Percentiles rank a stretch among this genome's conserved stretches.
These are phyloP conservation scores for Somion occarium DNA, from an alignment of 1,284 basidiomycete genomes.

Conservation along the genomic window DNA sequence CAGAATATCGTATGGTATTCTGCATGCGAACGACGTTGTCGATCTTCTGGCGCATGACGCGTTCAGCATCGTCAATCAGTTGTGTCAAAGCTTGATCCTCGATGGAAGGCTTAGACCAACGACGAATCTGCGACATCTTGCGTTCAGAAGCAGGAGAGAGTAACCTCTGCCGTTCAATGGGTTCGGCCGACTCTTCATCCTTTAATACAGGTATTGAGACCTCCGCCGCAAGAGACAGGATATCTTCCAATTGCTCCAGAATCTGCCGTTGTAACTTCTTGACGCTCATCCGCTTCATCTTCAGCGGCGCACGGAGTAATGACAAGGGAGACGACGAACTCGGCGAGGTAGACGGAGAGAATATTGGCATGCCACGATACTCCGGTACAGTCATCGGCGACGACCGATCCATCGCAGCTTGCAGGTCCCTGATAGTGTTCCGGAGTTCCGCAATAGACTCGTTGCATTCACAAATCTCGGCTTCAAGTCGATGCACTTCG, in stretches of 20 bases:
- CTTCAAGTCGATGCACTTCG: constrained; percentile 94
- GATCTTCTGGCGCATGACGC: constrained; percentile 88
- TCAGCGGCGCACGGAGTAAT: constrained; percentile 54
- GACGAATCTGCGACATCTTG: constrained; percentile 75
- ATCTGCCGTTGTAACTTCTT: constrained; percentile 80
- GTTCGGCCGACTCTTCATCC: constrained; percentile 86
- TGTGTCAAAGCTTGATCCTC: constrained; percentile 82
- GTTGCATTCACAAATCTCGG: constrained; percentile 92
- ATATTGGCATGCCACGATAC: constrained; percentile 87
- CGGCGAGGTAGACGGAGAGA: constrained; percentile 64
- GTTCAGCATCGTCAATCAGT: constrained; percentile 83
- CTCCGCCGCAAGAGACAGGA: constrained; percentile 75
- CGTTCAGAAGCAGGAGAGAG: constrained; percentile 84
- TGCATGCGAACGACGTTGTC: constrained; percentile 96
- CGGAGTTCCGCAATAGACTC: constrained; percentile 87
- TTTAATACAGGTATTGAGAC: constrained; percentile 87
- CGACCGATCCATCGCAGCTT: constrained; percentile 56
- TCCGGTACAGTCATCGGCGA: constrained; percentile 62
- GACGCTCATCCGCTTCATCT: constrained; percentile 75
- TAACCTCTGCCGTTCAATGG: constrained; percentile 89
- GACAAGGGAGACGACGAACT: constrained; percentile 66
- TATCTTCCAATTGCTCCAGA: constrained; percentile 82
- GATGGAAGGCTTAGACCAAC: constrained; percentile 82
- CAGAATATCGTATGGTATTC: constrained; percentile 96
- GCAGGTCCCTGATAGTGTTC: constrained; percentile 77